These are phyloP conservation scores for Penicillium herquei DNA, from an alignment of 495 filamentous ascomycete species.

Conservation along the genomic window DNA sequence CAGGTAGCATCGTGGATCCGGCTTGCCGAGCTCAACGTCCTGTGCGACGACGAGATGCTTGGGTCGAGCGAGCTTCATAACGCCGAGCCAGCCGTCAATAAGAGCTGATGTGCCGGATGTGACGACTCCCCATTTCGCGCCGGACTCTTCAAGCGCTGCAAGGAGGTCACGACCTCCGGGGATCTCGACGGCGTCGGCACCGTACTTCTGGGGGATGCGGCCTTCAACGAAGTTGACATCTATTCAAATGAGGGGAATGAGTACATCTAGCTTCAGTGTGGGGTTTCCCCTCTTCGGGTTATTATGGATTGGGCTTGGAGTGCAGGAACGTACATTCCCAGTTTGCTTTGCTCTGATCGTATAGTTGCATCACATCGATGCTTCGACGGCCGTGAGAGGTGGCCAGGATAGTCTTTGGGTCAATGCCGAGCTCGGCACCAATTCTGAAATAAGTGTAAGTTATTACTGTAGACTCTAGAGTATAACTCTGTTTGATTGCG, in stretches of 20 bases:
- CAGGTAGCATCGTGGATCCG: slow-evolving; percentile 76
- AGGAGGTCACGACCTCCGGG: slow-evolving; percentile 64
- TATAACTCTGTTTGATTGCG: neutral
- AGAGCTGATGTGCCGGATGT: slow-evolving; percentile 84
- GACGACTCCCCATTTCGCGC: slow-evolving; percentile 84
- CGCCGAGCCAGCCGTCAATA: slow-evolving; percentile 80
- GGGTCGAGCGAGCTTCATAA: slow-evolving; percentile 72
- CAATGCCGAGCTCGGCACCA: slow-evolving; percentile 77
- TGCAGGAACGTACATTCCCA: slow-evolving; percentile 73
- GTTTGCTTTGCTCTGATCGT: slow-evolving; percentile 78
- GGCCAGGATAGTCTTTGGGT: slow-evolving; percentile 75
- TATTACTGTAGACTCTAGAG: neutral
- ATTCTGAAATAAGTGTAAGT: slow-evolving; percentile 52
- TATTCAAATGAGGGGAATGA: slow-evolving; percentile 25
- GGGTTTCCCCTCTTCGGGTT: no score
- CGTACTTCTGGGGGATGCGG: slow-evolving; percentile 71
- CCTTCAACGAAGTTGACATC: slow-evolving; percentile 79
- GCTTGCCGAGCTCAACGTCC: slow-evolving; percentile 84
- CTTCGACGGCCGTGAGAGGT: slow-evolving; percentile 86
- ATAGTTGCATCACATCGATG: slow-evolving; percentile 74
- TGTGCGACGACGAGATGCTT: slow-evolving; percentile 78
- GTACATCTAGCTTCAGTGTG: no score
- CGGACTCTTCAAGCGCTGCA: slow-evolving; percentile 51
- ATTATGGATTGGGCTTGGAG: no score
- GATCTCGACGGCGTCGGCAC: slow-evolving; percentile 77